Evolutionary conservation across 345 rosid genomes (phyloP), one percentile per base, ranked within the genome.

Genomic region (Populus deltoides): DNA sequence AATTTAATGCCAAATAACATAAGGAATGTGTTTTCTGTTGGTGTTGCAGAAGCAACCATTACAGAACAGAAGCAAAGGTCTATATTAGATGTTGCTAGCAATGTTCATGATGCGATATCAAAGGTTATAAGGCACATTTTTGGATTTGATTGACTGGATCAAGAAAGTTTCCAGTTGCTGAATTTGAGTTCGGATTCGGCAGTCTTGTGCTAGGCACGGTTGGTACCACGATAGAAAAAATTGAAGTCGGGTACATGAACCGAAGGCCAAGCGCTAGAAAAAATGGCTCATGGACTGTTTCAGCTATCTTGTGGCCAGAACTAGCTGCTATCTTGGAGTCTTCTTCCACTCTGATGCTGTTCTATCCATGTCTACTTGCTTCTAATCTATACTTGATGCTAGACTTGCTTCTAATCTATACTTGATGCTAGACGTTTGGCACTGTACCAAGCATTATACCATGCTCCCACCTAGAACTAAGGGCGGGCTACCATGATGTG

Each of bases 111-210:
- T 33, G 86, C 90, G 5, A 92, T 91, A 76, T 79, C 73, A 1
- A 85, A 89, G 81, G 93, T 86, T 31, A 86, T 68, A 79, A 86
- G 73, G 86, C 81, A 25, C 97, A 94, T 83, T 92, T 92, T 82
- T 76, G 84, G 97, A 91, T 83, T 75, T 94, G 83, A 90, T 94
- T 63, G 97, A 92, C 72, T 94, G 98, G 97, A 83, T 91, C 5
- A 92, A 68, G 90, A 43, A 78, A 88, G 73, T 92, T 90, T 78
- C 96, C 94, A 0, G 93, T 91, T 17, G 85, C 90, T 29, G 93
- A 94, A 70, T 69, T 94, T 81, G 92, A 94, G 74, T 94, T 90
- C 18, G 93, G 97, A 13, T 92, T 91, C 65, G 97, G 97, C 31
- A 81, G 86, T 65, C 97, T 97, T 0, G 77, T 86, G 31, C 80